Conservation (phyloP, 805 yeast genomes). For the Cyberlindnera veronae region DNA sequence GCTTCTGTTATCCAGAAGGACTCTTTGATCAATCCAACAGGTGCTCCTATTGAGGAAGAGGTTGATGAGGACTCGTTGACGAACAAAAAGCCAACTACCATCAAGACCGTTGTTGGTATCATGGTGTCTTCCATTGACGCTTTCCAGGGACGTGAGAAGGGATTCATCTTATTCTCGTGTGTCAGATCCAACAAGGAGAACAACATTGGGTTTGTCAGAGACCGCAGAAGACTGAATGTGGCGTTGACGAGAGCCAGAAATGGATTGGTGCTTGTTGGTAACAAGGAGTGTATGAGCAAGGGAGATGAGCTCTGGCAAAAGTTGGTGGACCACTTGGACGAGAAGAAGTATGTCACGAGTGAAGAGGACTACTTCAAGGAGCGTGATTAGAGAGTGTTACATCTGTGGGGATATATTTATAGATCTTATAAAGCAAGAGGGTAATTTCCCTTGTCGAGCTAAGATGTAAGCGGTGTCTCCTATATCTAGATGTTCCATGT, state of each 20-base stretch:
- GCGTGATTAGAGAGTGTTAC: too few species aligned
- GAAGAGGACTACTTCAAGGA: background rate
- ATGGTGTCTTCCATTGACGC: conserved; percentile 70
- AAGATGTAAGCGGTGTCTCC: too few species aligned
- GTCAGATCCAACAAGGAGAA: conserved; percentile 58
- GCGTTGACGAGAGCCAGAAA: conserved; percentile 69
- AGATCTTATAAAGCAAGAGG: too few species aligned
- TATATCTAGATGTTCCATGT: too few species aligned
- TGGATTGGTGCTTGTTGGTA: conserved; percentile 62
- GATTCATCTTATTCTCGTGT: conserved; percentile 68
- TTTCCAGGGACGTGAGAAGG: conserved; percentile 86
- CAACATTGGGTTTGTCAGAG: conserved; percentile 63
- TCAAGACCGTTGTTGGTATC: conserved; percentile 38
- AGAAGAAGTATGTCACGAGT: conserved; percentile 19
- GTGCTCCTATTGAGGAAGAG: conserved; percentile 44
- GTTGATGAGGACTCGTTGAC: conserved; percentile 49
- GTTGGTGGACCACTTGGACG: conserved; percentile 40
- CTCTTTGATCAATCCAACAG: conserved; percentile 51
- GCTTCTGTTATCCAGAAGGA: conserved; percentile 49
- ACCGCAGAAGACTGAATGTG: conserved; percentile 62
- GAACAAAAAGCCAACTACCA: conserved; percentile 13
- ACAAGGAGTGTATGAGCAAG: conserved; percentile 43
- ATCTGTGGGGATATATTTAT: too few species aligned
- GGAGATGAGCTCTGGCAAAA: conserved; percentile 50
- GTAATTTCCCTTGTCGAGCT: too few species aligned